Base-by-base conservation (phyloP, 768 basidiomycete genomes). In the Holtermanniella nyarrowii region DNA sequence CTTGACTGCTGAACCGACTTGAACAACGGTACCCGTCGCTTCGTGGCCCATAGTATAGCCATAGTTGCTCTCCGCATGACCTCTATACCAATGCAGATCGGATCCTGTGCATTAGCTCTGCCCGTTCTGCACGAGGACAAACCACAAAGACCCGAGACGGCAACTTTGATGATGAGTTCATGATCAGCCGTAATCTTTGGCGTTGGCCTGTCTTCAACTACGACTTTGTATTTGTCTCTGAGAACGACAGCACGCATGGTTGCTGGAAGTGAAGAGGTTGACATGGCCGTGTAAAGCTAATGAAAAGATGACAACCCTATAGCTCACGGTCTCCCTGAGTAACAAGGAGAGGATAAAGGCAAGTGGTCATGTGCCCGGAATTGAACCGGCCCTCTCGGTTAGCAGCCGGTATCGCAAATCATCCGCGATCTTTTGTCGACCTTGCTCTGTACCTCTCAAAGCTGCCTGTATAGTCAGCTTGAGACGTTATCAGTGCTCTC, bases 21-120 rank as follows among this genome's bases (percentile, higher is more conserved):
- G 51, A 12, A 59, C 45, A 18, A 70, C 54, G 26, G 43, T 45
- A 1, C 66, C 63, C 4, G 60, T 53, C 3, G 57, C 57, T 46
- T 68, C 70, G 46, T 70, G 68, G 3, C 69, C 66, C 46, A 68
- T 49, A 42, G 60, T 61, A 42, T 56, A 60, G 5, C 54, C 61
- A 3, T 47, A 43, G 16, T 49, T 49, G 7, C 54, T 31, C 22
- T 48, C 57, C 12, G 52, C 53, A 23, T 53, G 51, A 4, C 60
- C 64, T 13, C 68, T 55, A 40, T 65, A 66, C 7, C 42, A 39
- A 46, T 65, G 65, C 12, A 67, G 41, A 42, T 69, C 68, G 18
- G 63, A 63, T 2, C 66, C 61, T 65, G 45, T 3, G 7, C 25
- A 20, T 41, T 18, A 57, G 53, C 42, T 27, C 26, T n/a, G n/a